phyloP scores from a whole-genome alignment of 2,329 filamentous ascomycete genomes.

The Aspergillus alliaceus region DNA sequence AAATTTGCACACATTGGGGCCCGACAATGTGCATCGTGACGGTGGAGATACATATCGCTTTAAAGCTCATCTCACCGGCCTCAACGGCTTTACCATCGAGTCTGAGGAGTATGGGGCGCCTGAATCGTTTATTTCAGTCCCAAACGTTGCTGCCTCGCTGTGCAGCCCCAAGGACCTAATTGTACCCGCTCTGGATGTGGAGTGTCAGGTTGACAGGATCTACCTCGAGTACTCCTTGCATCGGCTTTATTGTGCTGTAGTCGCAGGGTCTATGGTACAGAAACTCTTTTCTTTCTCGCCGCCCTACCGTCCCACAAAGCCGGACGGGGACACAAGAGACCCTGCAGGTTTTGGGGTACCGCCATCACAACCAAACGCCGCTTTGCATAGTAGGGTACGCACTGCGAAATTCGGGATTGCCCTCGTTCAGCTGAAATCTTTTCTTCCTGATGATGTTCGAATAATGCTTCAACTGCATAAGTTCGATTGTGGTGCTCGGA shows the following conservation, averaged over 20 bases:
- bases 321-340: no score
- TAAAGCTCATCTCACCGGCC: conserved; percentile 73
- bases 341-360: no score
- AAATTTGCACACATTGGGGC: no score
- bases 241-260: conserved; percentile 83
- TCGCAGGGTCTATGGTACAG: conserved; percentile 74
- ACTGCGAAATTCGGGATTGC: no score
- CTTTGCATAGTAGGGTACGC: no score
- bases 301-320: no score
- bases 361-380: no score
- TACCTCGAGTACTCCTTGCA: conserved; percentile 89
- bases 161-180: conserved; percentile 83
- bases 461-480: conserved; percentile 88
- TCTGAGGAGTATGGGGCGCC: conserved; percentile 78
- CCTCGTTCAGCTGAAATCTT: conserved; percentile 81
- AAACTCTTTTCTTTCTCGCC: conserved; percentile 36
- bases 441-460: conserved; percentile 83
- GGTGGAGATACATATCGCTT: conserved; percentile 77
- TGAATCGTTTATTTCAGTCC: conserved; percentile 82
- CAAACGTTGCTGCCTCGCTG: conserved; percentile 81
- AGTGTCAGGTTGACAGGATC: conserved; percentile 75
- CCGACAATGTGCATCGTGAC: conserved; percentile 35
- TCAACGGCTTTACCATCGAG: conserved; percentile 91
- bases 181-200: conserved; percentile 83
- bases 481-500: conserved; percentile 77